Evolutionary conservation across 192 early-diverging fungal genomes (phyloP), one percentile per base, ranked within the genome.

Genomic region (Rhizophlyctis rosea): DNA sequence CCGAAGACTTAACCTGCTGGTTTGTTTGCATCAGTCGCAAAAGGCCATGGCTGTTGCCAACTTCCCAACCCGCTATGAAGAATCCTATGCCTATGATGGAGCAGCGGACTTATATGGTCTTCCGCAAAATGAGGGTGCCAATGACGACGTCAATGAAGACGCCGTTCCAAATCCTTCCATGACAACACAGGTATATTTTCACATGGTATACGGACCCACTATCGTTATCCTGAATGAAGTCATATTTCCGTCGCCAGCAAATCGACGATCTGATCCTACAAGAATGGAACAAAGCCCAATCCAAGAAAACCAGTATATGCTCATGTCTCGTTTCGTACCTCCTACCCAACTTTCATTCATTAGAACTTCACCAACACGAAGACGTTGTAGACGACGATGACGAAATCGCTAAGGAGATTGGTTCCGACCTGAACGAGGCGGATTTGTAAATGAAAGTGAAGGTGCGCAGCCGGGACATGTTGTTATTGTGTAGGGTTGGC

Each of bases 381-480:
- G 78, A 59, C 4, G 63, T 56, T 4, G 74, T 68, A 21, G 74
- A 79, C 39, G 82, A 91, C 18, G 75, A 87, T 55, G 39, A 44
- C 7, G 18, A 44, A 44, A 18, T 13, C 9, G 76, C 89, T 49
- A 91, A 92, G 65, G 93, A 88, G 65, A 71, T 71, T 61, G 67
- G 69, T 13, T 86, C 84, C 51, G 92, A 94, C 64, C 62, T 76
- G 13, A 80, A 87, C 56, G 88, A 93, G 70, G 73, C 66, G 44
- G 75, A 90, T 62, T 73, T 88, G 0, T 92, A 77, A 52, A 79
- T 86, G 34, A 82, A 75, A 24, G 76, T 84, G 25, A 81, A 77
- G 57, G 80, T 88, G 57, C 70, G 72, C 66, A 18, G 18, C 7
- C 25, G 64, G 16, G 25, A 27, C 16, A 61, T 23, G 16, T n/a